A percentile compares a stretch with the other conserved stretches of the same genome.
These are phyloP conservation scores for Neurospora sp. DNA, from an alignment of 495 filamentous ascomycete species.

Conservation along the genomic window DNA sequence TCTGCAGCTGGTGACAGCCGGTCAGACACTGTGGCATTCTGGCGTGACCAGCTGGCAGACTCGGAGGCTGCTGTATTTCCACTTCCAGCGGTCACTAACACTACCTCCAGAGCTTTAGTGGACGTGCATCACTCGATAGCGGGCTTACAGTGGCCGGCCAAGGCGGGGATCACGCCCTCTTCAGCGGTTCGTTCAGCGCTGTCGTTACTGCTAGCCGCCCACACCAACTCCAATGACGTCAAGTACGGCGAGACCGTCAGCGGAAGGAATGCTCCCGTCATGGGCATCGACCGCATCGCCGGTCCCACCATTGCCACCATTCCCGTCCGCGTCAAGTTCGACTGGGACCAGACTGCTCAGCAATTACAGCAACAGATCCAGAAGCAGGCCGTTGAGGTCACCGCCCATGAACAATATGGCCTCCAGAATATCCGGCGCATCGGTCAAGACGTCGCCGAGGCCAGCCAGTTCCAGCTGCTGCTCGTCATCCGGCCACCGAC, in stretches of 20 bases:
- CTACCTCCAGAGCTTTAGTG: background rate
- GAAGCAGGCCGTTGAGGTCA: constrained; percentile 23
- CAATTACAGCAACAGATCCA: constrained; percentile 23
- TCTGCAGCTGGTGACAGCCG: too few species aligned
- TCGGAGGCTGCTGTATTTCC: background rate
- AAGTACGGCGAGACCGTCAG: constrained; percentile 32
- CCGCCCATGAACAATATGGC: constrained; percentile 35
- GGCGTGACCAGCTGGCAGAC: too few species aligned
- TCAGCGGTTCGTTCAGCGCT: background rate
- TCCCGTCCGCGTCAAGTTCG: constrained; percentile 20
- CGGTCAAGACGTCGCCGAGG: constrained; percentile 15
- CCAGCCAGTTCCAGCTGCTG: constrained; percentile 31
- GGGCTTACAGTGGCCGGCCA: background rate
- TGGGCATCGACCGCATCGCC: constrained; percentile 35
- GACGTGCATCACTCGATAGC: background rate
- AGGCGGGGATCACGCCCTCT: background rate
- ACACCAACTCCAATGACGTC: constrained; percentile 32
- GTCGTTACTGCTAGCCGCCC: constrained; percentile 18
- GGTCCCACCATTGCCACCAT: constrained; percentile 50
- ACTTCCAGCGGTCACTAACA: background rate
- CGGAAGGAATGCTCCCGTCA: constrained; percentile 36
- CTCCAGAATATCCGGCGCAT: constrained; percentile 32
- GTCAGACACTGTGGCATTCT: too few species aligned
- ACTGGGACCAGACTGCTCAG: constrained; percentile 1
- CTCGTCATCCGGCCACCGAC: constrained; percentile 25